Conservation (phyloP, 495 filamentous ascomycete genomes). For the Pyrenula aspistea region DNA sequence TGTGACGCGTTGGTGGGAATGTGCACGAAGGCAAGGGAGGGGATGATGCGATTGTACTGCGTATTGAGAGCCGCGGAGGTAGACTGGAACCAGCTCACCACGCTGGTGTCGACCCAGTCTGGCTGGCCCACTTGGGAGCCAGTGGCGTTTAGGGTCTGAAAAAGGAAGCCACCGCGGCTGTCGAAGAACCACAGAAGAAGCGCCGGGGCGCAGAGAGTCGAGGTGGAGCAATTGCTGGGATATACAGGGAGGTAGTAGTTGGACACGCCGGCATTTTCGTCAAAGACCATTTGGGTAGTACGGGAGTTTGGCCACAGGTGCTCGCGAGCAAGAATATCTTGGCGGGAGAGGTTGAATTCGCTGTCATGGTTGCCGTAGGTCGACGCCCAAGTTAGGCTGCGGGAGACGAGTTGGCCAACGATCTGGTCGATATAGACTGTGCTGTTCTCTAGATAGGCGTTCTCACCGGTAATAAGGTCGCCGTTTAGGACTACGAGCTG, state of each 20-base stretch:
- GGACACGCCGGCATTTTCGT: constrained; percentile 39
- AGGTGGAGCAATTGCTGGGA: constrained; percentile 14
- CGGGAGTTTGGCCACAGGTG: constrained; percentile 36
- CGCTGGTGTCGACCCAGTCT: constrained; percentile 27
- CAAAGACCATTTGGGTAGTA: constrained; percentile 34
- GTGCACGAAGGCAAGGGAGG: constrained; percentile 61
- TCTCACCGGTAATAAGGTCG: constrained; percentile 62
- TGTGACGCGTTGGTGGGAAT: constrained; percentile 52
- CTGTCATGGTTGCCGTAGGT: constrained; percentile 70
- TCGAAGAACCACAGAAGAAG: constrained; percentile 72
- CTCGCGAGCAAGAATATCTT: constrained; percentile 43
- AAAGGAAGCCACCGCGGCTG: constrained; percentile 46
- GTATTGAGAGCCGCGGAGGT: constrained; percentile 29
- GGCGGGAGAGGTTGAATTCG: constrained; percentile 43
- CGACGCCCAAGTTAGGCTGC: constrained; percentile 46
- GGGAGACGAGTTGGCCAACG: constrained; percentile 41
- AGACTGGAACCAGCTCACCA: constrained; percentile 48
- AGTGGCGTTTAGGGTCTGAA: constrained; percentile 22
- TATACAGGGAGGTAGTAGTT: constrained; percentile 58
- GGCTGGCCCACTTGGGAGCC: constrained; percentile 19
- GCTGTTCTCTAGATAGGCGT: constrained; percentile 43
- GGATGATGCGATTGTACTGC: constrained; percentile 32
- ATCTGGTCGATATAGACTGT: constrained; percentile 49
- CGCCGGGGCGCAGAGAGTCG: constrained; percentile 16
- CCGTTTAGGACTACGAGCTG: constrained; percentile 62